These are phyloP conservation scores for Mollisia scopiformis DNA, from an alignment of 2,329 filamentous ascomycete species.

Conservation along the genomic window DNA sequence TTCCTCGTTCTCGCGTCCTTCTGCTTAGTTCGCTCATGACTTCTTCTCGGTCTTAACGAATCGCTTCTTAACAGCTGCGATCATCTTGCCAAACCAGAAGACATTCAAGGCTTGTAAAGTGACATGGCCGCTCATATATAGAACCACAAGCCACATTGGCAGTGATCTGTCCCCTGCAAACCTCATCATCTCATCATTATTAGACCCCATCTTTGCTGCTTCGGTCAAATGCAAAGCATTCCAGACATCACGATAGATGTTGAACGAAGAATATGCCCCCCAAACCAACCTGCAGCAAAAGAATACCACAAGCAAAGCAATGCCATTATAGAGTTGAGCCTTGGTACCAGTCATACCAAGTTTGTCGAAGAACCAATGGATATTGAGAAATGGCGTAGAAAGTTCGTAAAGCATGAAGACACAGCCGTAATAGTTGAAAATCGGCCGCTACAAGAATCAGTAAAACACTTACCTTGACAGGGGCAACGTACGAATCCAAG, in stretches of 20 bases:
- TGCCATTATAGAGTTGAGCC: conserved; percentile 77
- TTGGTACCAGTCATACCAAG: conserved; percentile 74
- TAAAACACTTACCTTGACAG: conserved; percentile 12
- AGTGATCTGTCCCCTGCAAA: conserved; percentile 46
- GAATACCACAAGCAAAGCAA: conserved; percentile 71
- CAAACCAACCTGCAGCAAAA: conserved; percentile 78
- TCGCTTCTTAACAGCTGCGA: conserved; percentile 28
- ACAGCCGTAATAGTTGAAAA: conserved; percentile 78
- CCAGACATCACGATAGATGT: conserved; percentile 72
- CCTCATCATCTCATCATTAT: conserved; percentile 26
- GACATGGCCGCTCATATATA: conserved; percentile 72
- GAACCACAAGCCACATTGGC: conserved; percentile 69
- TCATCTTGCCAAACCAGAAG: conserved; percentile 86
- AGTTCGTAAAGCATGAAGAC: conserved; percentile 86
- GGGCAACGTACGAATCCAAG: conserved; percentile 72
- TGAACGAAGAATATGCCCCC: conserved; percentile 70
- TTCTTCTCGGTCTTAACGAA: conserved; percentile 19
- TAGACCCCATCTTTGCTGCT: conserved; percentile 41
- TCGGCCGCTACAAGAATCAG: conserved; percentile 62
- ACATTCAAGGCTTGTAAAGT: conserved; percentile 76
- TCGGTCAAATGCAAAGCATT: conserved; percentile 28
- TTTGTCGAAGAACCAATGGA: conserved; percentile 91
- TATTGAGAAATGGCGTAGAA: conserved; percentile 80
- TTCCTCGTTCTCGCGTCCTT: too few species aligned
- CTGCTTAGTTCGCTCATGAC: background rate